phyloP scores from a whole-genome alignment of 805 yeast species.

The Wickerhamomyces silvicola region DNA sequence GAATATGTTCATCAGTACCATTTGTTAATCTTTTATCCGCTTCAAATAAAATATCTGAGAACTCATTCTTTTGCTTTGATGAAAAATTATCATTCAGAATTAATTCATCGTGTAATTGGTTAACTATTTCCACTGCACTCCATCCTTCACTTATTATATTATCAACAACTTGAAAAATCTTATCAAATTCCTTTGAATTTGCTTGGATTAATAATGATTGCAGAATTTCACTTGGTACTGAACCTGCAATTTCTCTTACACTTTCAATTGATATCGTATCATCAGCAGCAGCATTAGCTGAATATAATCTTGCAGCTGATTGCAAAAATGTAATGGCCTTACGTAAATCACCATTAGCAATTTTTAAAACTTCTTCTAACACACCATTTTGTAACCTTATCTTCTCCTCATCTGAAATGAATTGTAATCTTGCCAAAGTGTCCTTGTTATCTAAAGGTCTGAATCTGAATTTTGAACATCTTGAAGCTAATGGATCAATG shows the following conservation, averaged over 20 bases:
- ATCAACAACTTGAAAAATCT: constrained; percentile 38
- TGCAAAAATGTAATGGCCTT: constrained; percentile 88
- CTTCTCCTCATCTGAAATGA: constrained; percentile 47
- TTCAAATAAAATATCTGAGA: constrained; percentile 62
- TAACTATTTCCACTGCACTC: constrained; percentile 67
- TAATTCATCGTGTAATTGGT: constrained; percentile 65
- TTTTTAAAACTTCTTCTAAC: constrained; percentile 55
- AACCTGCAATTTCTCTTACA: constrained; percentile 71
- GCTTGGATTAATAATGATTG: constrained; percentile 33
- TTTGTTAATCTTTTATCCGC: constrained; percentile 69
- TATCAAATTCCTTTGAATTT: constrained; percentile 25
- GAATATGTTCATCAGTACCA: constrained; percentile 88
- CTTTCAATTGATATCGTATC: constrained; percentile 35
- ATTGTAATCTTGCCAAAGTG: constrained; percentile 62
- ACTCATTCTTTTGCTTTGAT: constrained; percentile 52
- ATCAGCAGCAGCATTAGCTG: constrained; percentile 8
- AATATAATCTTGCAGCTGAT: constrained; percentile 61
- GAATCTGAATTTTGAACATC: constrained; percentile 95
- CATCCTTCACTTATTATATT: constrained; percentile 61
- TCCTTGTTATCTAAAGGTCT: constrained; percentile 64
- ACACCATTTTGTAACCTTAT: constrained; percentile 41
- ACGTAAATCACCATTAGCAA: constrained; percentile 87
- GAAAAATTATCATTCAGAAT: constrained; percentile 46
- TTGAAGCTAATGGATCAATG: constrained; percentile 91
- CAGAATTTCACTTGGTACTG: constrained; percentile 49